Percentiles rank a stretch among this genome's conserved stretches.
Evolutionary conservation across 179 eudicot genomes (phyloP).

Genomic region (Silene noctiflora): DNA sequence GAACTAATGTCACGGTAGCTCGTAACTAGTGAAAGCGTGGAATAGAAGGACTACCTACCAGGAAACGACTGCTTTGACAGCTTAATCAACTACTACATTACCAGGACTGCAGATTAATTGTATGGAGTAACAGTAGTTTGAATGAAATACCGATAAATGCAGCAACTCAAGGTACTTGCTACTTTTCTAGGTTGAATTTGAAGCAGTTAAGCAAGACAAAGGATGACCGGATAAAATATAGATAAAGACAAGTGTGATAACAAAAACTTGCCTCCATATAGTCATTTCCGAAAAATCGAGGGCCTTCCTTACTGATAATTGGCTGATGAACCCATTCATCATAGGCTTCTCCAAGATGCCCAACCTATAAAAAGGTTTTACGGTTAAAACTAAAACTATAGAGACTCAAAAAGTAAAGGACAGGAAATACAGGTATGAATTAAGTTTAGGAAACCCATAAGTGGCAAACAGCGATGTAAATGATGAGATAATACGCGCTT

Average conservation of each 20-base stretch:
- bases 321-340: constrained; percentile 98
- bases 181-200: constrained; percentile 17
- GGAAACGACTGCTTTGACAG: neutral
- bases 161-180: constrained; percentile 52
- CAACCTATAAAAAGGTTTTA: constrained; percentile 50
- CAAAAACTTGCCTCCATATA: constrained; percentile 65
- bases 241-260: neutral
- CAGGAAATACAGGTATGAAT: neutral
- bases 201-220: neutral
- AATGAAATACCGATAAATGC: neutral
- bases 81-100: neutral
- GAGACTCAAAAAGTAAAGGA: neutral
- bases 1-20: neutral
- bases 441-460: neutral
- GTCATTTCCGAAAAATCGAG: constrained; percentile 84
- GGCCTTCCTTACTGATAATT: constrained; percentile 93
- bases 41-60: too few relatives aligned
- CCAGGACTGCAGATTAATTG: neutral
- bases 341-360: constrained; percentile 91
- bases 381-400: neutral
- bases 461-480: neutral
- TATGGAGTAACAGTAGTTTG: neutral
- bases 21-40: too few relatives aligned
- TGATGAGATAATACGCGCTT: neutral
- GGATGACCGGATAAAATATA: neutral